Conservation (phyloP, 164 flowering plant species). For the Protea cynaroides region DNA sequence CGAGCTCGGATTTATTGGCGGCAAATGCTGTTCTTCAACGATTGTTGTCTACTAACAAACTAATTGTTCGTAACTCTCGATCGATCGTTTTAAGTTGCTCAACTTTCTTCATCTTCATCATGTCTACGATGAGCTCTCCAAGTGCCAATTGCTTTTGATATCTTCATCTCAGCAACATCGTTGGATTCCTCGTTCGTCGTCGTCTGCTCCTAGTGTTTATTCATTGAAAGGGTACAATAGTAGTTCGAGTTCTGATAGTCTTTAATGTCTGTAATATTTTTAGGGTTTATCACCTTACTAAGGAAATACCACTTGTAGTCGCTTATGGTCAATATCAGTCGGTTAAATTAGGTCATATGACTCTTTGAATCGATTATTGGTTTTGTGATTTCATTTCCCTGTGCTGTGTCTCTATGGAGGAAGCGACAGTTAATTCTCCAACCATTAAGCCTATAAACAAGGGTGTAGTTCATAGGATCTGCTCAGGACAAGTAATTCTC, state of each 20-base stretch:
- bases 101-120: conserved; percentile 41
- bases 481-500: conserved; percentile 87
- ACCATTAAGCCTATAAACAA: conserved; percentile 65
- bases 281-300: not conserved
- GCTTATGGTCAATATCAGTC: not conserved
- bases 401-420: conserved; percentile 25
- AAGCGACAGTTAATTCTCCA: conserved; percentile 18
- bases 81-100: too few relatives aligned
- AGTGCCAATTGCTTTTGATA: conserved; percentile 32
- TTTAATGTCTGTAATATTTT: not conserved
- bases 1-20: not conserved
- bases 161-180: not conserved
- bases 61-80: too few relatives aligned
- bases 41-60: too few relatives aligned
- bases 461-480: conserved; percentile 69
- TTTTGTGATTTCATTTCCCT: conserved; percentile 7
- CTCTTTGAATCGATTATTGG: not conserved
- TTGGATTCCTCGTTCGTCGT: not conserved
- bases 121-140: too few relatives aligned
- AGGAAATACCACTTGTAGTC: not conserved
- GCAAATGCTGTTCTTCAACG: conserved; percentile 20
- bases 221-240: not conserved
- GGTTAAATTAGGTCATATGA: not conserved
- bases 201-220: not conserved
- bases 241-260: not conserved